A percentile compares a stretch with the other conserved stretches of the same genome.
phyloP scores from a whole-genome alignment of 371 early-diverging fungal genomes.

The Coemansia sp. region DNA sequence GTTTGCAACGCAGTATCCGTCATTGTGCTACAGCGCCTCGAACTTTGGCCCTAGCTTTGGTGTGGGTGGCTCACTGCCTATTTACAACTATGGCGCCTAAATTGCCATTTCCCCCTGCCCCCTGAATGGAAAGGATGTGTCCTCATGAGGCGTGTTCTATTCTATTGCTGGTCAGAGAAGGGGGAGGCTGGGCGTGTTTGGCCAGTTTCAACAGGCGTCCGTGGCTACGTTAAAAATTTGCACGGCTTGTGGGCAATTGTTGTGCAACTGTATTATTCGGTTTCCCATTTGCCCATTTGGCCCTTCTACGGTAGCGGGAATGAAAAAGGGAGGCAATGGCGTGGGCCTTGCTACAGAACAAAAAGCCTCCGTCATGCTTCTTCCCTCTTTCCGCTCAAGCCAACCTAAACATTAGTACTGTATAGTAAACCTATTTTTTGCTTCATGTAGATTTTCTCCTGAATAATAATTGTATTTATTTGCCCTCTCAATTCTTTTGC shows the following conservation, averaged over 20 bases:
- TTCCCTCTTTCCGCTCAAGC: too few relatives aligned
- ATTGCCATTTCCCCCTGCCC: neutral
- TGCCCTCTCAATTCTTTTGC: constrained; percentile 50
- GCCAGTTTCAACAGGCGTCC: neutral
- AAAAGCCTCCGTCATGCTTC: neutral
- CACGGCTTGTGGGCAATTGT: constrained; percentile 9
- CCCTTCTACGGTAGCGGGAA: too few relatives aligned
- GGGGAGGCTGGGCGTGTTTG: neutral
- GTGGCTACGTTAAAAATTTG: neutral
- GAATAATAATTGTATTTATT: constrained; percentile 54
- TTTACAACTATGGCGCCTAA: constrained; percentile 19
- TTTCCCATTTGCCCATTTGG: too few relatives aligned
- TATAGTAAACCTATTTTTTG: too few relatives aligned
- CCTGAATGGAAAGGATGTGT: neutral
- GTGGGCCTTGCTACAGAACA: neutral
- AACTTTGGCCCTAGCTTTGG: neutral
- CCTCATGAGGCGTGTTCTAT: neutral
- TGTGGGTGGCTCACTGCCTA: constrained; percentile 2
- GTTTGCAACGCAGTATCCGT: constrained; percentile 37
- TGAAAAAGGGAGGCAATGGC: too few relatives aligned
- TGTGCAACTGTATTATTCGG: constrained; percentile 5
- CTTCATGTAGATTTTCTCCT: neutral
- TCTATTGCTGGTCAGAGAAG: neutral
- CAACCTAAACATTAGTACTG: too few relatives aligned
- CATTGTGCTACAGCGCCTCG: constrained; percentile 34